Percentiles rank a stretch among this genome's conserved stretches.
Evolutionary conservation across 257 asterid species (phyloP).

Genomic region (Eucommia ulmoides): DNA sequence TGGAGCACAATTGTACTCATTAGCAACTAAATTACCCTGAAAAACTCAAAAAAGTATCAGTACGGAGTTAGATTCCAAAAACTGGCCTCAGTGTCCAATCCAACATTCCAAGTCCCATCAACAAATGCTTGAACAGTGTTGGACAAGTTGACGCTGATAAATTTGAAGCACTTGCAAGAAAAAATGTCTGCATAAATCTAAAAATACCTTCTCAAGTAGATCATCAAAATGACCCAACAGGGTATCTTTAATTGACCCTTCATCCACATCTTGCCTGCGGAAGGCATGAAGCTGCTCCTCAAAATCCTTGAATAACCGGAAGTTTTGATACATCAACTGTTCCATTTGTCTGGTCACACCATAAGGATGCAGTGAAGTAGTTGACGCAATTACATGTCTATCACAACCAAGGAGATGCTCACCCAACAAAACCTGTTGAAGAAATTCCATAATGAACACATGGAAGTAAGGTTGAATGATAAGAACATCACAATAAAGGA

Average conservation of each 20-base stretch:
- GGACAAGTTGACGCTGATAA: background rate
- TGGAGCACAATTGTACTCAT: constrained; percentile 26
- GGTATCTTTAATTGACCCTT: constrained; percentile 29
- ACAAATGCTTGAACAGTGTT: background rate
- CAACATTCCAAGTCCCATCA: background rate
- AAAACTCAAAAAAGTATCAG: constrained; percentile 13
- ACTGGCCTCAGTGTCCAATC: too few species aligned
- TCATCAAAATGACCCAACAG: constrained; percentile 48
- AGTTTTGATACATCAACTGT: constrained; percentile 39
- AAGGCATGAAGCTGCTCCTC: constrained; percentile 34
- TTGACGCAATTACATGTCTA: constrained; percentile 22
- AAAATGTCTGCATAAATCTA: background rate
- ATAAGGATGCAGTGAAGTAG: constrained; percentile 40
- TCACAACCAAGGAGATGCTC: constrained; percentile 48
- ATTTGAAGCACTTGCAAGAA: background rate
- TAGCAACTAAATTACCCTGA: constrained; percentile 43
- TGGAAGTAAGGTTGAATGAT: background rate
- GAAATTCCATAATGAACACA: constrained; percentile 4
- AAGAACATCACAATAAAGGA: background rate
- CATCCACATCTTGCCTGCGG: constrained; percentile 20
- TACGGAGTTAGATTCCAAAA: too few species aligned
- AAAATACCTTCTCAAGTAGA: constrained; percentile 42
- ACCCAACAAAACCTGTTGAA: constrained; percentile 54
- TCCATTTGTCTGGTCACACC: constrained; percentile 76
- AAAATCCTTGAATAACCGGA: constrained; percentile 34